These are phyloP conservation scores for Neurospora pannonica DNA, from an alignment of 495 filamentous ascomycete species.

Conservation along the genomic window DNA sequence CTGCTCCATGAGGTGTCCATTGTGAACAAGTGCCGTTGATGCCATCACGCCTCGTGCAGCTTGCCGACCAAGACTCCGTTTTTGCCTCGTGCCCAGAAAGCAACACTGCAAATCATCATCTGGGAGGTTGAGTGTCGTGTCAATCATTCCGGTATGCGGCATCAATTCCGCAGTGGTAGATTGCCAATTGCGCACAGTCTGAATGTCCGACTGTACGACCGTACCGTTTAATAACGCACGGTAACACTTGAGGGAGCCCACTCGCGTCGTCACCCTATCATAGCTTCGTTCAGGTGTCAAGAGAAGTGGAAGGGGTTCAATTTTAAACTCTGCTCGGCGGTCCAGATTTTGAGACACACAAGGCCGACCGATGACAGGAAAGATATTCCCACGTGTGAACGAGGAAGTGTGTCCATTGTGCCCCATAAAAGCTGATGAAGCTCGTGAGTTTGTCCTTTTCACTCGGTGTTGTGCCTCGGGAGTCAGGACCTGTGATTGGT, in stretches of 20 bases:
- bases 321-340: neutral
- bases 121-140: neutral
- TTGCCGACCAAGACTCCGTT: neutral
- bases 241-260: neutral
- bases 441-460: neutral
- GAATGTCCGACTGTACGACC: neutral
- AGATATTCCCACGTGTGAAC: neutral
- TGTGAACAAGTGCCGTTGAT: neutral
- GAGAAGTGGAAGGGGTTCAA: neutral
- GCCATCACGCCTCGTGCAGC: neutral
- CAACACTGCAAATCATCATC: neutral
- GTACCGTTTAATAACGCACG: neutral
- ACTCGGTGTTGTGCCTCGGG: neutral
- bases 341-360: neutral
- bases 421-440: neutral
- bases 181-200: neutral
- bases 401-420: neutral
- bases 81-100: neutral
- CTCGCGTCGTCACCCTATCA: neutral
- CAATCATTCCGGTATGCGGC: neutral
- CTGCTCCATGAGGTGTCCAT: neutral
- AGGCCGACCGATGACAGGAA: neutral
- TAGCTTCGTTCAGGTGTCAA: neutral
- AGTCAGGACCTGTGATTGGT: neutral
- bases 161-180: neutral